Base-by-base conservation (phyloP, 768 basidiomycete species). In the Suillus subaureus region DNA sequence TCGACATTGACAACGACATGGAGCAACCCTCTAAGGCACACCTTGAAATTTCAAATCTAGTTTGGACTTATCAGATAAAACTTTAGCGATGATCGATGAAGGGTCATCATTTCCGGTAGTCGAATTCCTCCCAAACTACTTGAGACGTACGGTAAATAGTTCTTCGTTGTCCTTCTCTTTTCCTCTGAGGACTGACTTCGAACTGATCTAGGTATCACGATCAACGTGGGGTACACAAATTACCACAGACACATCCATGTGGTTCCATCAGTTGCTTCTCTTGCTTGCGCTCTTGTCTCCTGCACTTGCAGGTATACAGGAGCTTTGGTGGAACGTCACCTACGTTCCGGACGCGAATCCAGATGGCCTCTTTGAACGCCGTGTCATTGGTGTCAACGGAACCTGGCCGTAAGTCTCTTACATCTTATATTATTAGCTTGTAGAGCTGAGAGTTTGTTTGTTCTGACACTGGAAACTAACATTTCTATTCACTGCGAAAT, bases 251-350 rank as follows among this genome's bases (percentile, higher is more conserved):
- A 57, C 26, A 6, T 31, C 9, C 21, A 64, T 64, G 64, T 63
- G 62, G 62, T 61, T 5, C 16, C 18, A 40, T 9, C 54, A 57
- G 1, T 16, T 66, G 13, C 7, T 72, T 12, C 67, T 72, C 13
- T 62, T 82, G 52, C 61, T 69, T 18, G 9, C 62, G 0, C 28
- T 66, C 12, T 74, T 80, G 45, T 67, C 80, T 4, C 76, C 81
- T 39, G 84, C 75, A n/a, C 70, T 85, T 18, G 91, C 88, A n/a
- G 89, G 84, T 33, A 81, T 91, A 18, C 83, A 87, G 2, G 92
- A 94, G 70, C 64, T 87, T 16, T 94, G 92, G 92, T 96, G 95
- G 95, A 91, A 97, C 75, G 84, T 98, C 77, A 91, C 94, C 58
- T 96, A 93, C 66, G 89, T 93, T 62, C 77, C 88, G 33, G 77